These are phyloP conservation scores for Eremochloa ophiuroides DNA, from an alignment of 176 grass and related monocot species.

Conservation along the genomic window DNA sequence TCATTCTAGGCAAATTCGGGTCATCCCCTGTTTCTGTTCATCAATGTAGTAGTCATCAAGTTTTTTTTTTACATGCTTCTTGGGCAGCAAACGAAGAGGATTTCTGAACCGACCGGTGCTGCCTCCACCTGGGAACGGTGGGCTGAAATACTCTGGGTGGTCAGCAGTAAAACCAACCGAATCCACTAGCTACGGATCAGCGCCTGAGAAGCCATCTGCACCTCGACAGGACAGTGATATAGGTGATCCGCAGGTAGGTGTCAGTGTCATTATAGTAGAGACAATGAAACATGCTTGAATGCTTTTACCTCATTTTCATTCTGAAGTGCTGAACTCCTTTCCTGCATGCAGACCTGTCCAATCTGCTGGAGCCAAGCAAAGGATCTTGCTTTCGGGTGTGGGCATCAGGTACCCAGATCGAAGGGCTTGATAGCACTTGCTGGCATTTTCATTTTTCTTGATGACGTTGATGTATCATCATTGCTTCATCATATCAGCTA, in stretches of 20 bases:
- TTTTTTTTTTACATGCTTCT: background rate
- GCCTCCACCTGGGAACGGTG: slow-evolving; percentile 53
- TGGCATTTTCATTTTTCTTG: background rate
- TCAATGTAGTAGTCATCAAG: background rate
- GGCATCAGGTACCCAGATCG: slow-evolving; percentile 61
- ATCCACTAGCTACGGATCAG: slow-evolving; percentile 25
- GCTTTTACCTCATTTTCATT: background rate
- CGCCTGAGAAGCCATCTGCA: slow-evolving; percentile 19
- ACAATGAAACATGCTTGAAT: background rate
- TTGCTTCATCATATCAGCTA: background rate
- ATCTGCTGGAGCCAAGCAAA: slow-evolving; percentile 66
- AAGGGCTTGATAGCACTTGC: background rate
- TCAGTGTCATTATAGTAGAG: background rate
- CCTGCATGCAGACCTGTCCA: slow-evolving; percentile 58
- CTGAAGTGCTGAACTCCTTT: background rate
- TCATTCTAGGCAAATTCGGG: background rate
- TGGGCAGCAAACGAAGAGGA: slow-evolving; percentile 56
- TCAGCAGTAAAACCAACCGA: slow-evolving; percentile 31
- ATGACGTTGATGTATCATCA: background rate
- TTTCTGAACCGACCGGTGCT: slow-evolving; percentile 30
- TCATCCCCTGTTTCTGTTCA: background rate
- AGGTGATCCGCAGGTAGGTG: slow-evolving; percentile 65
- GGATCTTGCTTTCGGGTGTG: slow-evolving; percentile 80
- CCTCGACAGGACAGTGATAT: slow-evolving; percentile 37
- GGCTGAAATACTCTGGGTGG: slow-evolving; percentile 18